phyloP scores from a whole-genome alignment of 495 filamentous ascomycete genomes.

The Aspergillus bridgeri region DNA sequence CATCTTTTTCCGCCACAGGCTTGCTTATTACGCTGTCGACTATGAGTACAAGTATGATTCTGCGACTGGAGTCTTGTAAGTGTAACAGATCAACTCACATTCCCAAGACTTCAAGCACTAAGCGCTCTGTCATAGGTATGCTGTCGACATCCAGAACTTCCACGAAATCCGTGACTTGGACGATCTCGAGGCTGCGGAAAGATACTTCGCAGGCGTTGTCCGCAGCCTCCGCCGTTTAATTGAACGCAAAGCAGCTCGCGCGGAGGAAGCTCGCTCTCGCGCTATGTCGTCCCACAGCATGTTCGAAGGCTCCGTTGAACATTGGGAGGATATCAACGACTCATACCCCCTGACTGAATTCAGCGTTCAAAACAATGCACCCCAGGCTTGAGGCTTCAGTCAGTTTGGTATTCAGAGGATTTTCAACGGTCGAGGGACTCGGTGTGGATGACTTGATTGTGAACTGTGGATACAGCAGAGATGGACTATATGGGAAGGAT shows the following conservation, averaged over 20 bases:
- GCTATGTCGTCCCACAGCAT: neutral
- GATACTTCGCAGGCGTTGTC: neutral
- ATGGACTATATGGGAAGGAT: neutral
- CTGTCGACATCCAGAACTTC: neutral
- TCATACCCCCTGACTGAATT: neutral
- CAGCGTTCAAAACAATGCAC: neutral
- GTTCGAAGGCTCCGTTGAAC: neutral
- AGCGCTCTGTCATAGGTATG: neutral
- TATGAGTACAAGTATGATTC: neutral
- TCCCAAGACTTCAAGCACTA: neutral
- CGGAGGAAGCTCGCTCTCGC: neutral
- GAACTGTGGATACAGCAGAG: neutral
- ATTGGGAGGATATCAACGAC: neutral
- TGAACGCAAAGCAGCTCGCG: neutral
- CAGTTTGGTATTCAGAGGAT: neutral
- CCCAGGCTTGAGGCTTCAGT: neutral
- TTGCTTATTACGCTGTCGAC: neutral
- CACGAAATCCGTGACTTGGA: neutral
- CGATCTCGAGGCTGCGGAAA: neutral
- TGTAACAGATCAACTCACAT: neutral
- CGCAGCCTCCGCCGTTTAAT: neutral
- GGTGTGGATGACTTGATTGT: neutral
- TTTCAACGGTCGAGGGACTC: neutral
- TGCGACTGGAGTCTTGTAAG: neutral
- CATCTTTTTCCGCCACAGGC: neutral